Evolutionary conservation across 129 eudicot genomes (phyloP).

Genomic region (Flaveria linearis): DNA sequence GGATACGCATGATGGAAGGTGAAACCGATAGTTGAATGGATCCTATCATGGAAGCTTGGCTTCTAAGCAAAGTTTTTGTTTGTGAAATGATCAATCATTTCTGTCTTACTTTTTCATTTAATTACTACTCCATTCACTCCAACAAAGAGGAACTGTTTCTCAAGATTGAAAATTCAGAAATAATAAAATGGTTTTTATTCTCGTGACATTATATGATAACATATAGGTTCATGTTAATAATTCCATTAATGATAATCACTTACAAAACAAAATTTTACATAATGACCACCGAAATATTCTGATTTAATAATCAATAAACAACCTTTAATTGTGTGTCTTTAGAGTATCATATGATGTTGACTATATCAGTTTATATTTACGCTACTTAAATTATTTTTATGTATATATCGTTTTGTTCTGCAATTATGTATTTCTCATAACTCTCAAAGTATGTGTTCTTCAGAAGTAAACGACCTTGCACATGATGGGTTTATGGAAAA

Average conservation of each 20-base stretch:
- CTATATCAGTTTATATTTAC: background rate
- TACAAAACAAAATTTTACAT: background rate
- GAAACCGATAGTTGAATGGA: slow-evolving; percentile 27
- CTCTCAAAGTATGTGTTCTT: no score
- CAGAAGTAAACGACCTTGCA: no score
- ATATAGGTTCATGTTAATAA: no score
- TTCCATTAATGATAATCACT: background rate
- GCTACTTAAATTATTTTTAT: background rate
- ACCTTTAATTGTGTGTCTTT: background rate
- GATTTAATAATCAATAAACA: background rate
- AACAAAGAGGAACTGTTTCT: background rate
- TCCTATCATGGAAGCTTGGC: slow-evolving; percentile 57
- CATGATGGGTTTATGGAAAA: no score
- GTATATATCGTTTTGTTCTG: background rate
- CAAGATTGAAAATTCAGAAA: background rate
- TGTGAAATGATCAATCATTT: slow-evolving; percentile 46
- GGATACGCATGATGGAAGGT: slow-evolving; percentile 25
- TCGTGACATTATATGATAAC: no score
- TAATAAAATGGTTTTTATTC: background rate
- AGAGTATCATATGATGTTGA: background rate
- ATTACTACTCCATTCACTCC: background rate
- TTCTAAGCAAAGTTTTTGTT: slow-evolving; percentile 55
- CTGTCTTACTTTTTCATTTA: slow-evolving; percentile 12
- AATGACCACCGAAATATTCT: background rate
- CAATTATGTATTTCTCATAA: no score